Conservation (phyloP, 176 grass and related monocot species). For the Leersia perrieri region DNA sequence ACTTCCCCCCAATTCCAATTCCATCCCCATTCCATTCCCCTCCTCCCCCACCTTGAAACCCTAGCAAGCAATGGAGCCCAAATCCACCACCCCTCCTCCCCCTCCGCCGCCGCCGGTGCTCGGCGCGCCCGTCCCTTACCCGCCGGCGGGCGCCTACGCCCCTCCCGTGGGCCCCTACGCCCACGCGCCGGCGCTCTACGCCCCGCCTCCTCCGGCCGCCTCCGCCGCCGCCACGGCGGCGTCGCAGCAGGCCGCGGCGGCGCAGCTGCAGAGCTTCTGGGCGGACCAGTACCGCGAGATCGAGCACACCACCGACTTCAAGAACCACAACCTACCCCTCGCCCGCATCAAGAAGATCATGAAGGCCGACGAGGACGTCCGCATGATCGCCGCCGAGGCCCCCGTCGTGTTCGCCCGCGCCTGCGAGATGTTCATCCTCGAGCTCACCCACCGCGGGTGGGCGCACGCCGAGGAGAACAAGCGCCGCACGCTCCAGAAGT, state of each 20-base stretch:
- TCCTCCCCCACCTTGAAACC: conserved; percentile 31
- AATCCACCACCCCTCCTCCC: conserved; percentile 44
- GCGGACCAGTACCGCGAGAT: conserved; percentile 88
- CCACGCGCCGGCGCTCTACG: conserved; percentile 42
- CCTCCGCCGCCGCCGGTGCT: conserved; percentile 32
- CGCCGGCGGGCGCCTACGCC: conserved; percentile 17
- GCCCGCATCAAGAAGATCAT: conserved; percentile 99
- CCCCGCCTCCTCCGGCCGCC: conserved; percentile 19
- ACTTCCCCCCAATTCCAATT: no score
- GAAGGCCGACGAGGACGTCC: conserved; percentile 98
- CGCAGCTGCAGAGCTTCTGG: conserved; percentile 79
- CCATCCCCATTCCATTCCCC: no score
- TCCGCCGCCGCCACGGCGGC: conserved; percentile 21
- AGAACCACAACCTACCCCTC: conserved; percentile 93
- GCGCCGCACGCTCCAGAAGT: conserved; percentile 95
- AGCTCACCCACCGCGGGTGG: conserved; percentile 89
- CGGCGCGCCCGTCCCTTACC: conserved; percentile 47
- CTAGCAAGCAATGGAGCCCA: conserved; percentile 60
- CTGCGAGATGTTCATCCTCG: conserved; percentile 98
- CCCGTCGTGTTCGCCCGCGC: conserved; percentile 89
- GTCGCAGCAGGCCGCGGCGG: conserved; percentile 32
- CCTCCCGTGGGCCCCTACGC: conserved; percentile 2
- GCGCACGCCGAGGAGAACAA: conserved; percentile 98
- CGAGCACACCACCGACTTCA: conserved; percentile 77
- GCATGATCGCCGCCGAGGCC: conserved; percentile 97